Base-by-base conservation (phyloP, 2,329 filamentous ascomycete genomes). In the Cryoendolithus antarcticus region DNA sequence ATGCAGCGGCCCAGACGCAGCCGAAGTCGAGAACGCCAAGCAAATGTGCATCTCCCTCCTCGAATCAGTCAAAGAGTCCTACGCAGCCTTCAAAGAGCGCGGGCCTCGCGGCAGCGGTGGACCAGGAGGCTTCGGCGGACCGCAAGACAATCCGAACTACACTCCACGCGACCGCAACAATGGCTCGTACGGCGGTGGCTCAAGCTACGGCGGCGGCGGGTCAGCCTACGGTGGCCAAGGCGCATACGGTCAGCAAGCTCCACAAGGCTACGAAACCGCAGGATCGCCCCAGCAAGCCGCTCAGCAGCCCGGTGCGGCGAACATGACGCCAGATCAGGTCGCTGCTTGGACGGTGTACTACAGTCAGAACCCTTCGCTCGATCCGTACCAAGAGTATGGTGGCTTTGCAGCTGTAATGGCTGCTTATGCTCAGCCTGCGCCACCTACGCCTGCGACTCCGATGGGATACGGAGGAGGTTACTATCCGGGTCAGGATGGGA, bases 341-440 rank as follows among this genome's bases (percentile, higher is more conserved):
- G 46, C 66, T 38, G 82, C 93, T 52, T 91, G 91, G 58, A 76
- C 76, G 38, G 77, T 81, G 11, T 82, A 89, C 55, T 93, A 93
- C 58, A 80, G 83, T 2, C 81, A 86, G 58, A 91, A 93, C 60
- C 89, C 88, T 45, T 71, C 70, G 46, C 67, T 74, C 46, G 86
- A 95, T 54, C 89, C 88, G 0, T 95, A 95, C 59, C 86, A 86
- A 32, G 78, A 83, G 6, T 95, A 91, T 51, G 89, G 89, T 45
- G 89, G 89, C 39, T 95, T 52, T 24, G 51, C 45, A 8, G 39
- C 47, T 11, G 42, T 49, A 30, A 51, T 49, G 48, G 39, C 43
- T 32, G 39, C 42, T 30, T 41, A 43, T 24, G 40, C 15, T 15
- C 32, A 24, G 13, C 24, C 40, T n/a, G 30, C 30, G 34, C 33